These are phyloP conservation scores for Aspergillus campestris DNA, from an alignment of 495 filamentous ascomycete genomes.

Conservation along the genomic window DNA sequence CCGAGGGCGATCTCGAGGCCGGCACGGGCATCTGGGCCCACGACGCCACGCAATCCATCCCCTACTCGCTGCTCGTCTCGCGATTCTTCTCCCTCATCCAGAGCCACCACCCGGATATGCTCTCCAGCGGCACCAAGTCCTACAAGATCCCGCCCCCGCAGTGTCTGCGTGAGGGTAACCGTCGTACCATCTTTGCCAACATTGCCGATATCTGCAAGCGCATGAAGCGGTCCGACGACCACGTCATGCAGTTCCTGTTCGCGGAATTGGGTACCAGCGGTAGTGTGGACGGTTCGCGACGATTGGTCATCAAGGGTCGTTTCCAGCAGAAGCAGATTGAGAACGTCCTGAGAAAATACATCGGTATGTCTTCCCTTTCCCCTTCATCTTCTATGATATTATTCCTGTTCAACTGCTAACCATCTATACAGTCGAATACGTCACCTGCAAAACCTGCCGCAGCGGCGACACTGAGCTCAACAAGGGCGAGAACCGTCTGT, in stretches of 20 bases:
- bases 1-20: slow-evolving; percentile 71
- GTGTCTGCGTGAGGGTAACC: slow-evolving; percentile 98
- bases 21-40: slow-evolving; percentile 94
- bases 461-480: slow-evolving; percentile 91
- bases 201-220: slow-evolving; percentile 85
- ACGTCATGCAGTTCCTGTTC: slow-evolving; percentile 94
- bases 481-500: slow-evolving; percentile 96
- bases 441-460: slow-evolving; percentile 96
- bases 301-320: slow-evolving; percentile 95
- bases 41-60: slow-evolving; percentile 63
- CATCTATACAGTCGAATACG: slow-evolving; percentile 69
- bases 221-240: slow-evolving; percentile 96
- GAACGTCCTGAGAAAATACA: slow-evolving; percentile 88
- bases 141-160: slow-evolving; percentile 99
- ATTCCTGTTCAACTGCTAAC: background rate
- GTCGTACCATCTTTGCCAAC: slow-evolving; percentile 99
- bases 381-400: background rate
- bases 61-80: slow-evolving; percentile 72
- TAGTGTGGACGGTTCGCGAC: slow-evolving; percentile 83
- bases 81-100: slow-evolving; percentile 91
- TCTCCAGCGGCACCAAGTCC: slow-evolving; percentile 75
- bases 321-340: slow-evolving; percentile 99
- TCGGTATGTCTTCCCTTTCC: slow-evolving; percentile 51
- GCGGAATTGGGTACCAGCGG: slow-evolving; percentile 96
- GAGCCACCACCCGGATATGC: slow-evolving; percentile 89